Evolutionary conservation across 2,329 filamentous ascomycete genomes (phyloP).

Genomic region (Arachnopeziza araneosa): DNA sequence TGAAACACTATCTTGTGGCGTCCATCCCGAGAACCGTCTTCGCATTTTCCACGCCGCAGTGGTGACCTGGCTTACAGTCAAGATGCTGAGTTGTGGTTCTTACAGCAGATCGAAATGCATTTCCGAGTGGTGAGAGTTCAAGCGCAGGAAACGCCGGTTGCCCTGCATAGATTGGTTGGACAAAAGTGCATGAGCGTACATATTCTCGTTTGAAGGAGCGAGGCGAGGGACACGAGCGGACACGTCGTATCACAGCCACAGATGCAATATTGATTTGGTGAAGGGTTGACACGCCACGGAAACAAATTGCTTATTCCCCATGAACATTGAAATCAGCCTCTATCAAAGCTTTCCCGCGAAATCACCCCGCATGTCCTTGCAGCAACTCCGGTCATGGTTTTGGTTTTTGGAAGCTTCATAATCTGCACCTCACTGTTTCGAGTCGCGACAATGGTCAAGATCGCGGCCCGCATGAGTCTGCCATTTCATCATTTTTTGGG

Average conservation of each 20-base stretch:
- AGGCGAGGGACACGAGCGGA: background rate
- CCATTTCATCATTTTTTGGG: too few species aligned
- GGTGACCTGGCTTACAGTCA: too few species aligned
- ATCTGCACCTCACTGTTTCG: background rate
- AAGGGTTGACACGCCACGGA: background rate
- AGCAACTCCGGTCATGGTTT: background rate
- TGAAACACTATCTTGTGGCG: background rate
- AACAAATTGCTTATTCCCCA: background rate
- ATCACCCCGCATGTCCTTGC: background rate
- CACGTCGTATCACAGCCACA: background rate
- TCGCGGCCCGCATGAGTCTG: background rate
- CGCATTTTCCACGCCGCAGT: too few species aligned
- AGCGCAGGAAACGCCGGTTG: background rate
- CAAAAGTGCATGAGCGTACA: background rate
- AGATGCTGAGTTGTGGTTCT: background rate
- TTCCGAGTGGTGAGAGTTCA: background rate
- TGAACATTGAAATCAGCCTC: background rate
- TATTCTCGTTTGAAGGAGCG: background rate
- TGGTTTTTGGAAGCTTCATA: background rate
- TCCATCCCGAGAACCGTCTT: background rate
- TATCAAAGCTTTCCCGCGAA: background rate
- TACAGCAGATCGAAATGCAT: background rate
- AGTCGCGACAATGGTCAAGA: background rate
- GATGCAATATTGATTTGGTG: background rate
- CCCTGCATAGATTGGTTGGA: background rate